These are phyloP conservation scores for Microcyclospora tardicrescens DNA, from an alignment of 2,329 filamentous ascomycete species.

Conservation along the genomic window DNA sequence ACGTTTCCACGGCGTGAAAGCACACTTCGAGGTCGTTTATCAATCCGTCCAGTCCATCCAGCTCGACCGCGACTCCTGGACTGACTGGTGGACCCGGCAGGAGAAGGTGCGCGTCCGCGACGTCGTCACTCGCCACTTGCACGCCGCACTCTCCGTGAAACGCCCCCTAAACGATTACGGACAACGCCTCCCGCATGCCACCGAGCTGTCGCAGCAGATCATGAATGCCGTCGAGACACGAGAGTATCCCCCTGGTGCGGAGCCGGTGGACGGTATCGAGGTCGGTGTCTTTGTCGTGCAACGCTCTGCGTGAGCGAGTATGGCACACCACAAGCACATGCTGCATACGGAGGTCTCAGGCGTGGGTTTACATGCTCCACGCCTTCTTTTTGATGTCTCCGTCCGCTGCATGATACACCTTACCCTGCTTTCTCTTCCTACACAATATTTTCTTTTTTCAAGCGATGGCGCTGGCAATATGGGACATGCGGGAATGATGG, in stretches of 20 bases:
- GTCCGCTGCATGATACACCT: no score
- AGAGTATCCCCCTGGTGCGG: constrained; percentile 32
- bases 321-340: background rate
- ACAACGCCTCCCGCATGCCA: constrained; percentile 27
- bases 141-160: constrained; percentile 28
- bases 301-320: constrained; percentile 15
- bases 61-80: constrained; percentile 43
- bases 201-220: constrained; percentile 46
- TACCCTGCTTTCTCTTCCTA: no score
- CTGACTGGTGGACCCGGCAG: constrained; percentile 53
- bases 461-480: no score
- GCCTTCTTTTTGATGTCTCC: no score
- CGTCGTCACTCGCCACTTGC: constrained; percentile 32
- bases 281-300: constrained; percentile 36
- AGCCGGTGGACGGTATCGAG: constrained; percentile 34
- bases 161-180: constrained; percentile 19
- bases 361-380: no score
- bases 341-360: constrained; percentile 1
- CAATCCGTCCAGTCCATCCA: constrained; percentile 38
- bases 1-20: constrained; percentile 20
- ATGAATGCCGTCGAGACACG: constrained; percentile 44
- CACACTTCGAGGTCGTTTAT: constrained; percentile 32
- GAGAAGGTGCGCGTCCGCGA: constrained; percentile 47
- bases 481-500: no score
- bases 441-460: no score